Conservation (phyloP, 1,139 yeast species). For the Yamadazyma spencermartinsiae region DNA sequence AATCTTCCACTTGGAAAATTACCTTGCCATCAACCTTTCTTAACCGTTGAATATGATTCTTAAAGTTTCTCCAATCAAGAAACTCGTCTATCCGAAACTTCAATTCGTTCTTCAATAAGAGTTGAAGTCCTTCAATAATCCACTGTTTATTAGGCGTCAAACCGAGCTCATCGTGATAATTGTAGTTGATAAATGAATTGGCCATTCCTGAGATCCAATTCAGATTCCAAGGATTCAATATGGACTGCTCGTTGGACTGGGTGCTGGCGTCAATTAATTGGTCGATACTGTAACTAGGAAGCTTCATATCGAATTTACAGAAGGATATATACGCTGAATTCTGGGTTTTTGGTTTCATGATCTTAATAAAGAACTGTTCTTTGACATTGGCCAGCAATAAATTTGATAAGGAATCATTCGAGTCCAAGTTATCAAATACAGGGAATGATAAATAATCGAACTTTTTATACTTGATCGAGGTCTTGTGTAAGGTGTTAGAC, state of each 20-base stretch:
- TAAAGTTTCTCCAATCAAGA: constrained; percentile 43
- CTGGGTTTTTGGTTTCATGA: constrained; percentile 38
- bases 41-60: constrained; percentile 25
- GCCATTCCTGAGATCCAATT: constrained; percentile 36
- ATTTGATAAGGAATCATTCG: constrained; percentile 21
- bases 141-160: constrained; percentile 29
- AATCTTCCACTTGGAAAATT: constrained; percentile 40
- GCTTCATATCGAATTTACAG: constrained; percentile 32
- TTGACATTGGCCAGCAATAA: constrained; percentile 30
- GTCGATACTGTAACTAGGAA: constrained; percentile 40
- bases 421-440: constrained; percentile 22
- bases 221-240: constrained; percentile 35
- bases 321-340: constrained; percentile 38
- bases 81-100: constrained; percentile 32
- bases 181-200: constrained; percentile 34
- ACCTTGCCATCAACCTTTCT: constrained; percentile 36
- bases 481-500: constrained; percentile 37
- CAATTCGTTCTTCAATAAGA: constrained; percentile 29
- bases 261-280: constrained; percentile 25
- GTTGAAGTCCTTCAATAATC: constrained; percentile 35
- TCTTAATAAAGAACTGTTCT: constrained; percentile 37
- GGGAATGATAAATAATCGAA: constrained; percentile 37
- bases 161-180: constrained; percentile 37
- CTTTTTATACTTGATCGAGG: constrained; percentile 27
- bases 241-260: constrained; percentile 16